Percentiles rank a stretch among this genome's conserved stretches.
Evolutionary conservation across 2,329 filamentous ascomycete genomes (phyloP).

Genomic region (Dactylella cylindrospora): DNA sequence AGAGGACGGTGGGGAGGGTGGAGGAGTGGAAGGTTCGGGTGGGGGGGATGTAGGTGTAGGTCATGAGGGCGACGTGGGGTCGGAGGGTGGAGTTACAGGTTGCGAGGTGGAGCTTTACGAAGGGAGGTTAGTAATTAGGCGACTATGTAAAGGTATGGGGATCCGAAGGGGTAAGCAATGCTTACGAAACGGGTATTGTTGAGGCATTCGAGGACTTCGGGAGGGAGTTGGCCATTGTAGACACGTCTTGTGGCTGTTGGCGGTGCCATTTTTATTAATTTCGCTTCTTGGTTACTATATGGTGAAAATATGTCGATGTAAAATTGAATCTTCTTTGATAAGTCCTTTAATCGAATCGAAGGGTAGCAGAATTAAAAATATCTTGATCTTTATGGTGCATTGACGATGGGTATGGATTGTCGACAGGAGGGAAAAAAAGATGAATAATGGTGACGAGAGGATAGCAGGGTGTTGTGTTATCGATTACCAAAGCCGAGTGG

Average conservation of each 20-base stretch:
- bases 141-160: slow-evolving; percentile 12
- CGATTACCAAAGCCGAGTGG: too few species aligned
- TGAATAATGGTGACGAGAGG: too few species aligned
- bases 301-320: too few species aligned
- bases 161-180: slow-evolving; percentile 45
- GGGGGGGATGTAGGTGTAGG: slow-evolving; percentile 88
- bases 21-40: slow-evolving; percentile 33
- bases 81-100: slow-evolving; percentile 74
- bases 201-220: slow-evolving; percentile 84
- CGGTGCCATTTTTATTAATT: slow-evolving; percentile 1
- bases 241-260: slow-evolving; percentile 13
- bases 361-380: too few species aligned
- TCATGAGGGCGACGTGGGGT: slow-evolving; percentile 96
- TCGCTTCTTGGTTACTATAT: too few species aligned
- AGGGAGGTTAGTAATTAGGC: slow-evolving; percentile 10
- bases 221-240: slow-evolving; percentile 62
- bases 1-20: slow-evolving; percentile 37
- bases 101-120: slow-evolving; percentile 82
- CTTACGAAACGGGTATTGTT: slow-evolving; percentile 91
- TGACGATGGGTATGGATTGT: too few species aligned
- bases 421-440: too few species aligned
- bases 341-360: too few species aligned
- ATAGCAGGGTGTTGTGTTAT: too few species aligned
- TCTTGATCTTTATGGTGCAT: too few species aligned
- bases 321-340: too few species aligned